A percentile compares a stretch with the other conserved stretches of the same genome.
Evolutionary conservation across 345 rosid species (phyloP).

Genomic region (Nephelium lappaceum): DNA sequence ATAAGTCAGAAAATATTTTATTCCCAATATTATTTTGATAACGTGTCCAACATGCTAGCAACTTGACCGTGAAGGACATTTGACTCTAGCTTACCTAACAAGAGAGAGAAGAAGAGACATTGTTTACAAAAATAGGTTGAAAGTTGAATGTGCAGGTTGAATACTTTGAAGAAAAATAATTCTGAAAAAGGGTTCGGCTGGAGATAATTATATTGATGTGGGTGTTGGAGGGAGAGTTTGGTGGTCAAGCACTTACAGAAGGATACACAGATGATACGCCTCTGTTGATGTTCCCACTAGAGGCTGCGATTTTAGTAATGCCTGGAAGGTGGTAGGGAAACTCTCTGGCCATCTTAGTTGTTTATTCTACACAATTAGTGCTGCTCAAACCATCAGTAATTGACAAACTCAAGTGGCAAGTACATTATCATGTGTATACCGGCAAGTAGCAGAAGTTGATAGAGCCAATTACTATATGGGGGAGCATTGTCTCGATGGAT

Average conservation of each 20-base stretch:
- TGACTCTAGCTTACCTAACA: conserved; percentile 14
- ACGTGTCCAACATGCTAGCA: not conserved
- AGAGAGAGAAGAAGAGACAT: not conserved
- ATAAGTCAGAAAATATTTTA: too few species aligned
- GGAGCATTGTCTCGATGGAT: too few species aligned
- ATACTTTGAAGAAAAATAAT: conserved; percentile 11
- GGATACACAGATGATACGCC: too few species aligned
- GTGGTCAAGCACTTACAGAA: conserved; percentile 36
- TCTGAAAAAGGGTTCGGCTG: not conserved
- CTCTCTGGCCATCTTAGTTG: not conserved
- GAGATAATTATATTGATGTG: conserved; percentile 1
- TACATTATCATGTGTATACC: too few species aligned
- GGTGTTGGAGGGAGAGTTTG: conserved; percentile 28
- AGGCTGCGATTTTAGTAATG: conserved; percentile 1
- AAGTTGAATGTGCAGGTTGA: conserved; percentile 15
- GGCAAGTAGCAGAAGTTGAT: too few species aligned
- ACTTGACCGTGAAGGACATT: not conserved
- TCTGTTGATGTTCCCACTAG: conserved; percentile 19
- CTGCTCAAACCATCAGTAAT: not conserved
- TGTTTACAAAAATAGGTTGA: not conserved
- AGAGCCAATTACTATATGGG: too few species aligned
- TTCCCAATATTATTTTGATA: not conserved
- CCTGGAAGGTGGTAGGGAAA: conserved; percentile 19
- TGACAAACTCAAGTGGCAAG: conserved; percentile 1
- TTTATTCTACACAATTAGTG: not conserved